Evolutionary conservation across 1,139 yeast genomes (phyloP).

Genomic region (Pichia sp.): DNA sequence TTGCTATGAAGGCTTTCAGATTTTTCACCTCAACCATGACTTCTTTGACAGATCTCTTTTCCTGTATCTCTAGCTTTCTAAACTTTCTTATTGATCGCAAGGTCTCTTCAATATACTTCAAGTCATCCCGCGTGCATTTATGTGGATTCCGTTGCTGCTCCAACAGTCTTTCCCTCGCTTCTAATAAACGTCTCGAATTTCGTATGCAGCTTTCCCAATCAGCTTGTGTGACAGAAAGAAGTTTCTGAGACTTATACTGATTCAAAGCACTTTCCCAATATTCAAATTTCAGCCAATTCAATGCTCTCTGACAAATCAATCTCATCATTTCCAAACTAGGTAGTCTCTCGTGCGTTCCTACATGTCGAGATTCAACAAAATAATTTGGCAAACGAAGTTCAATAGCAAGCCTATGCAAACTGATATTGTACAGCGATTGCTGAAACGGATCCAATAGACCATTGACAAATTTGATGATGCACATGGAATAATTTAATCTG

Average conservation of each 20-base stretch:
- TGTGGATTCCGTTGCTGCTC: background rate
- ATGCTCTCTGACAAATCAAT: slow-evolving; percentile 48
- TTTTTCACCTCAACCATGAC: slow-evolving; percentile 1
- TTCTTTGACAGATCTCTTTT: background rate
- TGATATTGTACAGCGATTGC: slow-evolving; percentile 69
- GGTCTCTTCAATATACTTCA: slow-evolving; percentile 13
- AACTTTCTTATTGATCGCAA: slow-evolving; percentile 33
- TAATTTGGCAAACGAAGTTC: slow-evolving; percentile 64
- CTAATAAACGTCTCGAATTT: slow-evolving; percentile 12
- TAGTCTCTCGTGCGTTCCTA: slow-evolving; percentile 82
- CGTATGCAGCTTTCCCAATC: slow-evolving; percentile 24
- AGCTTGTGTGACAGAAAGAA: slow-evolving; percentile 1
- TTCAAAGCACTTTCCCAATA: slow-evolving; percentile 56
- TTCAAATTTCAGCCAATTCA: slow-evolving; percentile 66
- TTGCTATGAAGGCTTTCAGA: slow-evolving; percentile 29
- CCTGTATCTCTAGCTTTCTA: slow-evolving; percentile 33
- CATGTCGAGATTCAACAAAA: slow-evolving; percentile 87
- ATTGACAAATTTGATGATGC: slow-evolving; percentile 80
- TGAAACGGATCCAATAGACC: slow-evolving; percentile 87
- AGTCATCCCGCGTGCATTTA: background rate
- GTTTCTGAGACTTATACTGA: slow-evolving; percentile 8
- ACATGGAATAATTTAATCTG: slow-evolving; percentile 62
- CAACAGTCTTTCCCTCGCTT: slow-evolving; percentile 12
- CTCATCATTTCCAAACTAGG: slow-evolving; percentile 69
- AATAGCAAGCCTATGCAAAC: slow-evolving; percentile 69